Conservation (phyloP, 306 rosid genomes). For the Vigna angularis region DNA sequence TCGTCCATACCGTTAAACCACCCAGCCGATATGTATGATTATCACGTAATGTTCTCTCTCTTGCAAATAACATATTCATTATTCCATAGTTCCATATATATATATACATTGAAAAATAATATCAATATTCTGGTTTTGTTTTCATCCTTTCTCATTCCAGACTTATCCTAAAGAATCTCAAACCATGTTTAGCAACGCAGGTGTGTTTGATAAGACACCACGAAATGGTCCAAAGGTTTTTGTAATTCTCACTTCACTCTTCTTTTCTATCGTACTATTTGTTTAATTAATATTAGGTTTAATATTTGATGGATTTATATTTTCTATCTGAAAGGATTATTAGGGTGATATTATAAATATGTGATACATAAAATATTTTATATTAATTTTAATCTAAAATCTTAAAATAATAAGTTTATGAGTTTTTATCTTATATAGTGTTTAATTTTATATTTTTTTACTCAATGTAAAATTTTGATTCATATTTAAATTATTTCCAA, state of each 20-base stretch:
- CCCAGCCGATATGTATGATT: slow-evolving; percentile 84
- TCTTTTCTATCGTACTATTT: not conserved
- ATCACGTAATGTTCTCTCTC: slow-evolving; percentile 65
- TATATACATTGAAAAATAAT: not conserved
- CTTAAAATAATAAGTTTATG: too few relatives aligned
- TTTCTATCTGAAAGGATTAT: too few relatives aligned
- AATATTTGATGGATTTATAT: too few relatives aligned
- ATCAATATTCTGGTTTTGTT: not conserved
- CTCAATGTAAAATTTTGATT: too few relatives aligned
- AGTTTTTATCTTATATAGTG: too few relatives aligned
- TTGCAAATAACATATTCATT: not conserved
- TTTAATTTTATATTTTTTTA: too few relatives aligned
- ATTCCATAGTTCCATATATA: slow-evolving; percentile 3
- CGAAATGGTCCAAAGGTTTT: slow-evolving; percentile 58
- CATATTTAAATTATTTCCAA: too few relatives aligned
- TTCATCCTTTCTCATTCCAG: slow-evolving; percentile 50
- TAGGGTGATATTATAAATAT: too few relatives aligned
- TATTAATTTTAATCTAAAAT: too few relatives aligned
- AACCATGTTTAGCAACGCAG: slow-evolving; percentile 59
- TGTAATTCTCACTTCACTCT: not conserved
- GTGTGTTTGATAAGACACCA: slow-evolving; percentile 61
- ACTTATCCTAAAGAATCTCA: slow-evolving; percentile 53
- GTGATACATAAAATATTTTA: too few relatives aligned
- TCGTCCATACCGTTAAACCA: slow-evolving; percentile 66
- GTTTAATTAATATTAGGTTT: not conserved